Evolutionary conservation across 805 yeast species (phyloP).

Genomic region (Zygosaccharomyces bailii): DNA sequence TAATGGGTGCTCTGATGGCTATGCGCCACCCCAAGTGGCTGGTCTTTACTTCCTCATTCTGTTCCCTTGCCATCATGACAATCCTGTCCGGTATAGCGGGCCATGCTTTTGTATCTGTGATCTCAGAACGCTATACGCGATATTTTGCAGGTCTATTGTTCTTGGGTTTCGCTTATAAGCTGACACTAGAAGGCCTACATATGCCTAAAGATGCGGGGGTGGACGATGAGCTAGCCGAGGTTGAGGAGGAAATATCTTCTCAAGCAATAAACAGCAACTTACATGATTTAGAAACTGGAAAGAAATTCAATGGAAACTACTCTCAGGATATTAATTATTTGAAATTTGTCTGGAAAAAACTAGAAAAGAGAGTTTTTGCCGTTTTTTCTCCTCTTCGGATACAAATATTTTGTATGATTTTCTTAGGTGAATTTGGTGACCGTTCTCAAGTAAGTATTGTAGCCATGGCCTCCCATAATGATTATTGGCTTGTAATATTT

Average conservation of each 20-base stretch:
- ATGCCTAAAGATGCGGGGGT: conserved; percentile 85
- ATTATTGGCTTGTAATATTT: conserved; percentile 80
- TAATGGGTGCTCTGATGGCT: conserved; percentile 96
- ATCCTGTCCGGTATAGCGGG: conserved; percentile 87
- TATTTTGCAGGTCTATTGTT: conserved; percentile 78
- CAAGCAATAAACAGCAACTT: conserved; percentile 50
- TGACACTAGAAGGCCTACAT: conserved; percentile 73
- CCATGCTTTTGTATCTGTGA: conserved; percentile 78
- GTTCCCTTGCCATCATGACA: conserved; percentile 87
- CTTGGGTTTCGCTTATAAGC: conserved; percentile 73
- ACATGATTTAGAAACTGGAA: conserved; percentile 60
- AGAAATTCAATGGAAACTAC: conserved; percentile 15
- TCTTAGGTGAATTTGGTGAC: conserved; percentile 98
- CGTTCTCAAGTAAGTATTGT: conserved; percentile 97
- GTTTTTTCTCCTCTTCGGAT: conserved; percentile 86
- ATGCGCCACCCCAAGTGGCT: conserved; percentile 83
- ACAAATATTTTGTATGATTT: conserved; percentile 93
- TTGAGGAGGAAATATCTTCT: conserved; percentile 84
- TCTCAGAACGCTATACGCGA: conserved; percentile 77
- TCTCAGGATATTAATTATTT: conserved; percentile 16
- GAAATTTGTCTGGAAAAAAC: conserved; percentile 32
- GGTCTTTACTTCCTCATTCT: conserved; percentile 82
- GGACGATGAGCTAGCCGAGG: conserved; percentile 94
- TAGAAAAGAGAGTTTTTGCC: conserved; percentile 54
- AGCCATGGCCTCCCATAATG: conserved; percentile 96